Conservation (phyloP, 371 early-diverging fungal species). For the Actinomortierella ambigua region DNA sequence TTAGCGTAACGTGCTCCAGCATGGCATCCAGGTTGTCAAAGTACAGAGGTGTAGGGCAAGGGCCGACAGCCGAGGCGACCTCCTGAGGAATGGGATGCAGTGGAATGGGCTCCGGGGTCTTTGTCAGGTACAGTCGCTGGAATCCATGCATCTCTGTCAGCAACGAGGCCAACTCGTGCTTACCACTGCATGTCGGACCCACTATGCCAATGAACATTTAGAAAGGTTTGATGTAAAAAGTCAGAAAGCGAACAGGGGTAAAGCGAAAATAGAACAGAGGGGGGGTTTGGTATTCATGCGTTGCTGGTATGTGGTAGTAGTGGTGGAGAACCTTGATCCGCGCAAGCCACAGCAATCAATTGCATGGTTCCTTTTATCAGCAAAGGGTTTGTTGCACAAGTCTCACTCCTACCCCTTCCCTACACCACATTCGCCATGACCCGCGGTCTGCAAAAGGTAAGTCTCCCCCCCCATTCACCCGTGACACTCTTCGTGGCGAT, state of each 20-base stretch:
- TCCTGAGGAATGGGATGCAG: background rate
- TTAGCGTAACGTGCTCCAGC: conserved; percentile 64
- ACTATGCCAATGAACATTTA: conserved; percentile 80
- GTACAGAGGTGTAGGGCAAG: background rate
- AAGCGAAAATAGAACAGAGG: too few relatives aligned
- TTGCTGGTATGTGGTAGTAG: too few relatives aligned
- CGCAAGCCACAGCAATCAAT: too few relatives aligned
- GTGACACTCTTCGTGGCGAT: too few relatives aligned
- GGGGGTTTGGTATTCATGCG: too few relatives aligned
- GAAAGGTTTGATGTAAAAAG: too few relatives aligned
- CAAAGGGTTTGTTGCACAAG: too few relatives aligned
- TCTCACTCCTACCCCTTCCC: background rate
- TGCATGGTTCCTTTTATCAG: too few relatives aligned
- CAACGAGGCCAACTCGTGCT: conserved; percentile 66
- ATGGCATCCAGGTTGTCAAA: conserved; percentile 59
- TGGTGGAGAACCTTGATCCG: too few relatives aligned
- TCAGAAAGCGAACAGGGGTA: too few relatives aligned
- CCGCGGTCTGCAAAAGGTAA: conserved; percentile 45
- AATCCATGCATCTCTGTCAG: conserved; percentile 63
- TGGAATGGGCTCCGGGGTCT: conserved; percentile 3
- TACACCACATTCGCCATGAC: conserved; percentile 22
- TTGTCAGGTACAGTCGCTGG: conserved; percentile 46
- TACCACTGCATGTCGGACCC: conserved; percentile 78
- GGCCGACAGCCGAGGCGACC: background rate
- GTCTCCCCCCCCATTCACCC: background rate